phyloP scores from a whole-genome alignment of 2,329 filamentous ascomycete species.

The Escovopsis sp. region DNA sequence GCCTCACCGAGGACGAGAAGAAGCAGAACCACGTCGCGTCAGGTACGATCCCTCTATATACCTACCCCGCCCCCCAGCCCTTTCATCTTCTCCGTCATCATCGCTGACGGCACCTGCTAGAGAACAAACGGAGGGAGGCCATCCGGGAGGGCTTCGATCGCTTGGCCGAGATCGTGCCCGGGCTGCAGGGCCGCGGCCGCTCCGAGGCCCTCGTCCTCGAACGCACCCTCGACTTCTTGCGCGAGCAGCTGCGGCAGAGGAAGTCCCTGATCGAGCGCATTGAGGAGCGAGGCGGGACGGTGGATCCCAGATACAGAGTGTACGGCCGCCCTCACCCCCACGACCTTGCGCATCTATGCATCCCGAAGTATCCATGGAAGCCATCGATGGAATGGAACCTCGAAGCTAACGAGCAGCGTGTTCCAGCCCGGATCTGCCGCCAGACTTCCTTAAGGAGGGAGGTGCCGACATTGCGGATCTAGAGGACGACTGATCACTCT shows the following conservation, averaged over 20 bases:
- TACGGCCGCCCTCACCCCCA: conserved; percentile 11
- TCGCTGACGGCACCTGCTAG: conserved; percentile 13
- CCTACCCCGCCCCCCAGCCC: background rate
- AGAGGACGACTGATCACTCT: too few species aligned
- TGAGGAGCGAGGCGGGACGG: conserved; percentile 41
- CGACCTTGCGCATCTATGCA: too few species aligned
- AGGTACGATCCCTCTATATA: conserved; percentile 20
- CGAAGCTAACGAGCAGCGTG: background rate
- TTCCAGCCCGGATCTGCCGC: background rate
- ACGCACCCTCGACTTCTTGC: conserved; percentile 52
- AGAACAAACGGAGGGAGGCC: conserved; percentile 37
- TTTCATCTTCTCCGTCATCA: background rate
- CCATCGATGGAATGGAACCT: too few species aligned
- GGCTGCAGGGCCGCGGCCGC: conserved; percentile 66
- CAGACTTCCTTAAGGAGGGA: too few species aligned
- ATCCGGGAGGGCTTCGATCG: conserved; percentile 77
- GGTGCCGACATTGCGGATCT: too few species aligned
- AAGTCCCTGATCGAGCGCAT: conserved; percentile 42
- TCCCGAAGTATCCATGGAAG: too few species aligned
- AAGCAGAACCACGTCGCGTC: conserved; percentile 41
- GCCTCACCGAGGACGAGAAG: conserved; percentile 38
- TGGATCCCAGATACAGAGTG: conserved; percentile 33
- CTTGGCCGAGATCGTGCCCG: conserved; percentile 66
- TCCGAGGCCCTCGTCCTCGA: conserved; percentile 76
- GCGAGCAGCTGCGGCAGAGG: conserved; percentile 43